A percentile compares a stretch with the other conserved stretches of the same genome.
phyloP scores from a whole-genome alignment of 441 rosid genomes.

The Biscutella laevigata region DNA sequence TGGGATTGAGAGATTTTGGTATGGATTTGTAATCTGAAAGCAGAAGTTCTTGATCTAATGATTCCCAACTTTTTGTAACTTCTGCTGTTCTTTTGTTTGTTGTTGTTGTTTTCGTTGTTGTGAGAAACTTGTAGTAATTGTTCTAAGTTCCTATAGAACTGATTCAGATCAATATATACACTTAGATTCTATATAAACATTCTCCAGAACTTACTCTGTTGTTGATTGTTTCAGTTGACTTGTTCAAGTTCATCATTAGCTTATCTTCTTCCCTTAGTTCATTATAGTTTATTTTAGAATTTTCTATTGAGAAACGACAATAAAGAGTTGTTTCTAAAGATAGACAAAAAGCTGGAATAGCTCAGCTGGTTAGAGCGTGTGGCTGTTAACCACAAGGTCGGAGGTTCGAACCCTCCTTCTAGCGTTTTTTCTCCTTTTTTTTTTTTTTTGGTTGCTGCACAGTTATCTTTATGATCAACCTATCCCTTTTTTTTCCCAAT shows the following conservation, averaged over 20 bases:
- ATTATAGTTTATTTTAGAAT: too few species aligned
- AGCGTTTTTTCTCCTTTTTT: slow-evolving; percentile 12
- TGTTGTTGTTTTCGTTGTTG: background rate
- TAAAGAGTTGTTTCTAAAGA: too few species aligned
- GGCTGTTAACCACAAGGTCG: slow-evolving; percentile 99
- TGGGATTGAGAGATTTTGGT: slow-evolving; percentile 8
- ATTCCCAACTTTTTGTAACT: background rate
- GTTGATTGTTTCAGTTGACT: too few species aligned
- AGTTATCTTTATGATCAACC: too few species aligned
- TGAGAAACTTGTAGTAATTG: slow-evolving; percentile 12
- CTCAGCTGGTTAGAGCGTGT: slow-evolving; percentile 97
- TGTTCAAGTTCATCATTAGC: too few species aligned
- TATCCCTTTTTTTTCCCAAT: too few species aligned
- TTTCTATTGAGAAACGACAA: too few species aligned
- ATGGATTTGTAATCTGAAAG: slow-evolving; percentile 14
- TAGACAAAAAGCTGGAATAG: slow-evolving; percentile 78
- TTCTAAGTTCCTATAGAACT: background rate
- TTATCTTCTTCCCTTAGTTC: too few species aligned
- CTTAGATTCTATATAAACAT: background rate
- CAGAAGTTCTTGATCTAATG: slow-evolving; percentile 3
- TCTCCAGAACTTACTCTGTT: too few species aligned
- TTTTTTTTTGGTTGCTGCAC: too few species aligned
- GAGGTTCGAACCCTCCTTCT: slow-evolving; percentile 32
- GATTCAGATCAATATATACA: slow-evolving; percentile 13
- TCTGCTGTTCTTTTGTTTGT: slow-evolving; percentile 10